Conservation (phyloP, 2,329 filamentous ascomycete species). For the Aspergillus sp. region DNA sequence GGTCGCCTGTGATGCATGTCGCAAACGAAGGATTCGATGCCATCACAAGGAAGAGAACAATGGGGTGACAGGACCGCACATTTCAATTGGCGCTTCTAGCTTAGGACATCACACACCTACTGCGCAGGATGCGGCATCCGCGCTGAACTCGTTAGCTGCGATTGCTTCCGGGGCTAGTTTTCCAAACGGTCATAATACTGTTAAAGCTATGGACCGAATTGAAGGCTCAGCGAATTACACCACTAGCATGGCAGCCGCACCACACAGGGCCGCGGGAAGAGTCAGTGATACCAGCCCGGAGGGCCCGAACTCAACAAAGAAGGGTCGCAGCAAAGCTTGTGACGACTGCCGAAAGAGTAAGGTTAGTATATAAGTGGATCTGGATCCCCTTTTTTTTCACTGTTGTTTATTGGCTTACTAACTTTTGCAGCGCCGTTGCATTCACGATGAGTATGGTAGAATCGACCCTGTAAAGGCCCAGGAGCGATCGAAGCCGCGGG, state of each 20-base stretch:
- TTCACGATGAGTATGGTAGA: slow-evolving; percentile 64
- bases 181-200: slow-evolving; percentile 24
- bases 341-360: slow-evolving; percentile 68
- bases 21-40: slow-evolving; percentile 62
- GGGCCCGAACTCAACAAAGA: slow-evolving; percentile 48
- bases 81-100: slow-evolving; percentile 31
- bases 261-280: slow-evolving; percentile 26
- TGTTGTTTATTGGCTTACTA: slow-evolving; percentile 16
- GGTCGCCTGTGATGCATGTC: slow-evolving; percentile 62
- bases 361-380: slow-evolving; percentile 43
- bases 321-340: slow-evolving; percentile 64
- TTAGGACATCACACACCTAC: slow-evolving; percentile 32
- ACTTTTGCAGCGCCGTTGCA: slow-evolving; percentile 59
- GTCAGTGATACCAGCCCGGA: slow-evolving; percentile 34
- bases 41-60: slow-evolving; percentile 60
- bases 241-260: slow-evolving; percentile 27
- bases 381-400: neutral
- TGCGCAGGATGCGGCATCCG: slow-evolving; percentile 40
- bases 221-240: slow-evolving; percentile 29
- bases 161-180: slow-evolving; percentile 38
- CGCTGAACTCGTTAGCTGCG: slow-evolving; percentile 39
- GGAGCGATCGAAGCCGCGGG: slow-evolving; percentile 60
- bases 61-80: slow-evolving; percentile 26
- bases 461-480: slow-evolving; percentile 65
- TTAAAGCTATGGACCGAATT: slow-evolving; percentile 27